Evolutionary conservation across 2,329 filamentous ascomycete genomes (phyloP).

Genomic region (Hawksworthiomyces lignivorus): DNA sequence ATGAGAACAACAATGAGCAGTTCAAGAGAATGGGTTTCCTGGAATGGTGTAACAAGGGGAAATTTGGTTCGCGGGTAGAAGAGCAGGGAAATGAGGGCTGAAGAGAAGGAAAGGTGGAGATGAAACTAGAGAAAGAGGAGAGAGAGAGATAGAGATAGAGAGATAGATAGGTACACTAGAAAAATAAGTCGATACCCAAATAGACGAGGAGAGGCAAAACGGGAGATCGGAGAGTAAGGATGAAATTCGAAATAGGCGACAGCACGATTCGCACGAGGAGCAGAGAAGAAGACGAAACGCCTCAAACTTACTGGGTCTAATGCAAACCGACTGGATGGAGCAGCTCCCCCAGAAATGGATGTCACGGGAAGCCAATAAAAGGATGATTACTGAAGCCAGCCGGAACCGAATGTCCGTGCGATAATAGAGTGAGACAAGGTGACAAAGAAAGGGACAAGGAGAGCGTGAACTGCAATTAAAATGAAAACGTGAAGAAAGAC

Average conservation of each 20-base stretch:
- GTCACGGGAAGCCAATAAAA: conserved; percentile 1
- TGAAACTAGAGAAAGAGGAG: neutral
- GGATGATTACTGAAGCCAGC: conserved; percentile 3
- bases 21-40: neutral
- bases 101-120: neutral
- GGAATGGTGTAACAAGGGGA: conserved; percentile 7
- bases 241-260: too few species aligned
- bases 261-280: too few species aligned
- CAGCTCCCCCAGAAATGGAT: neutral
- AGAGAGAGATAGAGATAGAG: conserved; percentile 1
- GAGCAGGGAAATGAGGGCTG: conserved; percentile 1
- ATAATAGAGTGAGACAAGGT: too few species aligned
- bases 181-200: neutral
- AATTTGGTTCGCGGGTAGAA: conserved; percentile 1
- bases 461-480: too few species aligned
- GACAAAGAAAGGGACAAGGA: neutral
- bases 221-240: neutral
- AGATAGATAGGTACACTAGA: neutral
- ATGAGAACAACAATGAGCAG: neutral
- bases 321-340: neutral
- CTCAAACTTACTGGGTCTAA: conserved; percentile 2
- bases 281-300: conserved; percentile 2
- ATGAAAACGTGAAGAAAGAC: neutral
- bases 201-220: neutral
- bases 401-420: conserved; percentile 7